Base-by-base conservation (phyloP, 345 rosid genomes). In the Corchorus olitorius region DNA sequence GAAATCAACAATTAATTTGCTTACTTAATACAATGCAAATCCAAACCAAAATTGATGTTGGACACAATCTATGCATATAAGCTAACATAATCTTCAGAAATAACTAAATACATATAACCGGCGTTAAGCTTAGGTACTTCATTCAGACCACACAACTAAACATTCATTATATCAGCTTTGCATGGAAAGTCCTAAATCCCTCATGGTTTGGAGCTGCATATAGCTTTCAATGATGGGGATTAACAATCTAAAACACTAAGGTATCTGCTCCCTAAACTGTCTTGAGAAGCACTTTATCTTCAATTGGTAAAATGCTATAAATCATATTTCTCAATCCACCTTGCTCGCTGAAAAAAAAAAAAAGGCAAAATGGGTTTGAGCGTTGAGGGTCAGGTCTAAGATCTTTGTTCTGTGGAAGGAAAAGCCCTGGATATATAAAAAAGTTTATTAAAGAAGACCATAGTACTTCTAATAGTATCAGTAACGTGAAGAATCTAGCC, bases 1-100 rank as follows among this genome's bases (percentile, higher is more conserved):
- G 35, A 39, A 15, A 66, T 16, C 68, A 65, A 54, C 41, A 69
- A 69, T 64, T 39, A 64, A 64, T 33, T 69, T 60, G 50, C 73
- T 50, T 34, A 60, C 17, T 27, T 27, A 16, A 59, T 16, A 34
- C 43, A 69, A 49, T 34, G 45, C 59, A 10, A 50, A 16, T 15
- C 49, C 16, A 17, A 4, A 53, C 49, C 0, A 17, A 46, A 61
- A 43, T 67, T 46, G 59, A 74, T 48, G 54, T 55, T 20, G 20
- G 53, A 46, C 66, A 14, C 52, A 20, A 20, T n/a, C 16, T 16
- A 73, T 3, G 52, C 8, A 73, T 11, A 8, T 20, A 49, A 70
- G 8, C 27, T 53, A 45, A 27, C 6, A 8, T 27, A 4, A 4
- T 27, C 52, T 27, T 33, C 0, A 37, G 22, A 65, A n/a, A 39